Base-by-base conservation (phyloP, 768 basidiomycete species). In the Amanita molliuscula region DNA sequence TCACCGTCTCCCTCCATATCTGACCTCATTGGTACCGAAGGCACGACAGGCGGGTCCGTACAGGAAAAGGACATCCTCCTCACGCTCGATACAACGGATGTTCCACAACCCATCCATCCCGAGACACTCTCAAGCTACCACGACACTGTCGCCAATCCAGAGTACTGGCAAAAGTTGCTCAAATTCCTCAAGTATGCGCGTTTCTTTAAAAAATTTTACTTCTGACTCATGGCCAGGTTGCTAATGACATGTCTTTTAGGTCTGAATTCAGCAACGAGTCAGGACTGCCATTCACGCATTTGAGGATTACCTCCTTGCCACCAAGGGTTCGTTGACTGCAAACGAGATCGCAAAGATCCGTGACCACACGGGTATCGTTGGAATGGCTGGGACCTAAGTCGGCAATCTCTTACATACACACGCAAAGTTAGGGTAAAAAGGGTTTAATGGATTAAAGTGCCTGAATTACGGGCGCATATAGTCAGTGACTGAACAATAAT, bases 311-410 rank as follows among this genome's bases (percentile, higher is more conserved):
- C 75, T 98, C 56, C 70, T 79, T 16, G 86, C 84, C 0, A 82
- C 81, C 63, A 94, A 94, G 62, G 83, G 80, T 6, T 76, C 75
- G 23, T 73, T 99, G 58, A 87, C 80, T 15, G 81, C 90, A 0
- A 81, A 74, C 53, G 89, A 97, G 62, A 89, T 96, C 50, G 95
- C 95, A 11, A 88, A 79, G 71, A 92, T 97, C 58, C 77, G 95
- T 43, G 95, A 97, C 62, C 72, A 74, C 18, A 86, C 92, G 15
- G 92, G 92, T 4, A 76, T 95, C 21, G 74, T 81, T 36, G 93
- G 92, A 25, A 93, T 94, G 91, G 87, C 82, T 18, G 91, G 91
- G 10, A 82, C 77, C 47, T 89, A 37, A 35, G 33, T 44, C 13
- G 13, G 21, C 20, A 10, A 20, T 33, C 26, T 42, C 21, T 42